These are phyloP conservation scores for Aspergillus olivimuriae DNA, from an alignment of 495 filamentous ascomycete species.

Conservation along the genomic window DNA sequence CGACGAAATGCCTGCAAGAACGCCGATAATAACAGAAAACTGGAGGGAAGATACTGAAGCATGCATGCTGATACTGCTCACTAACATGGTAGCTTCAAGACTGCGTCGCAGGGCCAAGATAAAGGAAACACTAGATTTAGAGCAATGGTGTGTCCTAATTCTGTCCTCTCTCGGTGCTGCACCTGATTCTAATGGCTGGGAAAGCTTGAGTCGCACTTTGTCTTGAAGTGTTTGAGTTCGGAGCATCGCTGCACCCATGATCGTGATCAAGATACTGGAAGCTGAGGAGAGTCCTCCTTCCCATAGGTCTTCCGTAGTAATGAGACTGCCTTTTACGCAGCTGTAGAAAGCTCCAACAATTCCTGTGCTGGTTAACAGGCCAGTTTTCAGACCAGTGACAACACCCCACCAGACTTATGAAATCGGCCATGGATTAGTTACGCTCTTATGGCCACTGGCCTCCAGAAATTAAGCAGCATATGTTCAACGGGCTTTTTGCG, in stretches of 20 bases:
- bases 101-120: slow-evolving; percentile 79
- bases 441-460: no score
- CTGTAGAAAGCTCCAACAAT: slow-evolving; percentile 79
- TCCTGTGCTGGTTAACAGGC: slow-evolving; percentile 60
- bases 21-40: slow-evolving; percentile 63
- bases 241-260: slow-evolving; percentile 72
- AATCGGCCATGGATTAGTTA: no score
- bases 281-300: slow-evolving; percentile 69
- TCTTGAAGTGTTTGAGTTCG: slow-evolving; percentile 77
- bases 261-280: slow-evolving; percentile 67
- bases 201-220: slow-evolving; percentile 78
- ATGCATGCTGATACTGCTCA: slow-evolving; percentile 70
- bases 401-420: slow-evolving; percentile 71
- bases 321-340: slow-evolving; percentile 58
- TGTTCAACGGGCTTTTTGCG: slow-evolving; percentile 68
- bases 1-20: slow-evolving; percentile 54
- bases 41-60: slow-evolving; percentile 68
- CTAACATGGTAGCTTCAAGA: slow-evolving; percentile 74
- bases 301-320: slow-evolving; percentile 63
- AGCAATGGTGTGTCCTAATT: slow-evolving; percentile 64
- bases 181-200: slow-evolving; percentile 53
- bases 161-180: slow-evolving; percentile 15
- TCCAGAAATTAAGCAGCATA: slow-evolving; percentile 33
- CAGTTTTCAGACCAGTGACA: slow-evolving; percentile 55
- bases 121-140: slow-evolving; percentile 76